phyloP scores from a whole-genome alignment of 139 green algal species.

The Diplosphaera chodatii region DNA sequence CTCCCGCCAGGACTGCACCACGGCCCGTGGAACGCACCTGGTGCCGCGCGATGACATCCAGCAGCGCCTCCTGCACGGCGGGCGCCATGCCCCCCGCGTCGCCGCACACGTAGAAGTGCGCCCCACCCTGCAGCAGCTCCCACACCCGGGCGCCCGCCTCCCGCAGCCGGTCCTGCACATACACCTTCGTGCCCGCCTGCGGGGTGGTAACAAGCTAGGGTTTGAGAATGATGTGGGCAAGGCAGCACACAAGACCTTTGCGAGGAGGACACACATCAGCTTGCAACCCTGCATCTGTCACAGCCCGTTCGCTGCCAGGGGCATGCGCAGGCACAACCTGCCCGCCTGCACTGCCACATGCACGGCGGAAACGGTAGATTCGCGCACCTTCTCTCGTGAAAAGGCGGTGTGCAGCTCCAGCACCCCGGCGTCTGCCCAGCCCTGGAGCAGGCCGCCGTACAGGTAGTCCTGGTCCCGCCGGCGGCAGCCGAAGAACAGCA shows the following conservation, averaged over 20 bases:
- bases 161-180: slow-evolving; percentile 87
- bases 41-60: slow-evolving; percentile 34
- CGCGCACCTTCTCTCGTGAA: slow-evolving; percentile 60
- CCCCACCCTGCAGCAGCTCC: slow-evolving; percentile 60
- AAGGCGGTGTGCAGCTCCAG: slow-evolving; percentile 77
- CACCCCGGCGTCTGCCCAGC: slow-evolving; percentile 44
- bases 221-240: no score
- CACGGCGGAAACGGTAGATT: no score
- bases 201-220: not conserved
- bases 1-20: not conserved
- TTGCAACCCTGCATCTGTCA: no score
- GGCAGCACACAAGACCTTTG: no score
- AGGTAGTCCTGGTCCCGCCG: slow-evolving; percentile 78
- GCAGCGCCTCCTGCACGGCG: slow-evolving; percentile 45
- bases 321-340: no score
- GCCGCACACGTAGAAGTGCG: slow-evolving; percentile 87
- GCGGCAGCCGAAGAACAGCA: slow-evolving; percentile 87
- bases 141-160: slow-evolving; percentile 56
- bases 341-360: no score
- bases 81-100: slow-evolving; percentile 76
- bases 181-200: slow-evolving; percentile 69
- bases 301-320: no score
- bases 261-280: no score
- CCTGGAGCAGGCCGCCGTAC: slow-evolving; percentile 64
- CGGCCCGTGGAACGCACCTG: slow-evolving; percentile 7